Evolutionary conservation across 2,329 filamentous ascomycete species (phyloP).

Genomic region (Penicillium nordicum): DNA sequence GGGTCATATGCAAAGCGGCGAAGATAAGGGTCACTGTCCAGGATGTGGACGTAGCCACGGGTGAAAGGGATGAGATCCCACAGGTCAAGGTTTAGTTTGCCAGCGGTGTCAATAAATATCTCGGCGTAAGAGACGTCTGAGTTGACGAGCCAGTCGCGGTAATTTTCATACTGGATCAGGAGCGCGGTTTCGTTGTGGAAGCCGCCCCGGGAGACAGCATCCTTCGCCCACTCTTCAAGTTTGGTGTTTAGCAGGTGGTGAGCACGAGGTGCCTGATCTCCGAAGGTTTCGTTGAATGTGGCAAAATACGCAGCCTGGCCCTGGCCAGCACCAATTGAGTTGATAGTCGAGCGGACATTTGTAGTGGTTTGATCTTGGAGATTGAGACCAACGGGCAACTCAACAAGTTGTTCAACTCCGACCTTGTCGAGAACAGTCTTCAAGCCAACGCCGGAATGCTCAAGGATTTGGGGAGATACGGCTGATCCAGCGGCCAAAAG

Average conservation of each 20-base stretch:
- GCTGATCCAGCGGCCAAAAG: slow-evolving; percentile 28
- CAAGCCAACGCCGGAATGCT: slow-evolving; percentile 30
- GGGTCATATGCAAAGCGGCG: slow-evolving; percentile 23
- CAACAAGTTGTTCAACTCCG: slow-evolving; percentile 19
- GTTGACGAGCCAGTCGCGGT: slow-evolving; percentile 27
- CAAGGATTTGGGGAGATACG: slow-evolving; percentile 26
- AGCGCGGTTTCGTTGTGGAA: slow-evolving; percentile 28
- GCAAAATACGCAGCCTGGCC: slow-evolving; percentile 29
- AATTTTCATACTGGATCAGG: slow-evolving; percentile 26
- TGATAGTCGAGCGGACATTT: slow-evolving; percentile 15
- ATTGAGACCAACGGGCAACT: slow-evolving; percentile 31
- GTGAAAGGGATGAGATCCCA: slow-evolving; percentile 33
- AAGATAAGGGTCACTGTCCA: slow-evolving; percentile 27
- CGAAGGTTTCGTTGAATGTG: slow-evolving; percentile 27
- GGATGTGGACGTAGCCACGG: slow-evolving; percentile 24
- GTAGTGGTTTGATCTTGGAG: slow-evolving; percentile 32
- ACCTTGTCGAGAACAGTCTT: slow-evolving; percentile 16
- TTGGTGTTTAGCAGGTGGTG: slow-evolving; percentile 24
- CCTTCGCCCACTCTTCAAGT: slow-evolving; percentile 26
- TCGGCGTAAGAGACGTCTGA: slow-evolving; percentile 28
- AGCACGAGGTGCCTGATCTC: slow-evolving; percentile 17
- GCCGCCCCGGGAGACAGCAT: slow-evolving; percentile 25
- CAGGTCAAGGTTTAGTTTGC: slow-evolving; percentile 25
- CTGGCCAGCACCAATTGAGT: slow-evolving; percentile 15
- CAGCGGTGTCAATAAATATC: slow-evolving; percentile 28